A percentile compares a stretch with the other conserved stretches of the same genome.
Conservation (phyloP, 805 yeast species). For the Ogataea paraovalis region DNA sequence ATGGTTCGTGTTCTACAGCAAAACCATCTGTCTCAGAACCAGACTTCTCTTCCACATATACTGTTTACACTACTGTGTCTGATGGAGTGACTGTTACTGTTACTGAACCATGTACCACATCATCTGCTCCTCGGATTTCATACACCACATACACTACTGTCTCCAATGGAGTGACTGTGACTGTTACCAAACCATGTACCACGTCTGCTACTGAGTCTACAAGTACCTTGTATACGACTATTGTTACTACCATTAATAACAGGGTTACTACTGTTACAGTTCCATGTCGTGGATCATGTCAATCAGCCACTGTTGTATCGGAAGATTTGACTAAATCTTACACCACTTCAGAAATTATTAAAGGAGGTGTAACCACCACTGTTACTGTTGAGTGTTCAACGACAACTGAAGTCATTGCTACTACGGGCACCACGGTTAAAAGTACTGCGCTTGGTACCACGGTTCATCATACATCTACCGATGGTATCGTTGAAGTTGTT, state of each 20-base stretch:
- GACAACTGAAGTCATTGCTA: not conserved
- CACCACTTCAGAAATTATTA: slow-evolving; percentile 8
- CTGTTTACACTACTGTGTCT: too few species aligned
- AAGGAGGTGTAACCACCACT: slow-evolving; percentile 6
- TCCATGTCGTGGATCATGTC: slow-evolving; percentile 13
- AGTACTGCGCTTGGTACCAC: too few species aligned
- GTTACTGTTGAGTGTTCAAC: slow-evolving; percentile 9
- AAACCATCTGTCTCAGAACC: too few species aligned
- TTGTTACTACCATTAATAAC: not conserved
- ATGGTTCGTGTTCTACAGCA: too few species aligned
- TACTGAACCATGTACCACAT: too few species aligned
- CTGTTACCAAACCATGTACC: slow-evolving; percentile 3
- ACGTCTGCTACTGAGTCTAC: not conserved
- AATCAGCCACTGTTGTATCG: slow-evolving; percentile 4
- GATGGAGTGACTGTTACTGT: too few species aligned
- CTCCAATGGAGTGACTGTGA: slow-evolving; percentile 3
- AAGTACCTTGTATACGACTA: not conserved
- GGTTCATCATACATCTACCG: too few species aligned
- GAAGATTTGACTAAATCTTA: slow-evolving; percentile 9
- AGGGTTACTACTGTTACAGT: slow-evolving; percentile 16
- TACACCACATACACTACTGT: slow-evolving; percentile 6
- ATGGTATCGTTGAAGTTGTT: too few species aligned
- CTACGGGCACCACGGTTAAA: not conserved
- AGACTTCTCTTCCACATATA: too few species aligned
- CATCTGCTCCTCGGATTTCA: too few species aligned